phyloP scores from a whole-genome alignment of 1,139 yeast genomes.

The Magnusiomyces ingens region DNA sequence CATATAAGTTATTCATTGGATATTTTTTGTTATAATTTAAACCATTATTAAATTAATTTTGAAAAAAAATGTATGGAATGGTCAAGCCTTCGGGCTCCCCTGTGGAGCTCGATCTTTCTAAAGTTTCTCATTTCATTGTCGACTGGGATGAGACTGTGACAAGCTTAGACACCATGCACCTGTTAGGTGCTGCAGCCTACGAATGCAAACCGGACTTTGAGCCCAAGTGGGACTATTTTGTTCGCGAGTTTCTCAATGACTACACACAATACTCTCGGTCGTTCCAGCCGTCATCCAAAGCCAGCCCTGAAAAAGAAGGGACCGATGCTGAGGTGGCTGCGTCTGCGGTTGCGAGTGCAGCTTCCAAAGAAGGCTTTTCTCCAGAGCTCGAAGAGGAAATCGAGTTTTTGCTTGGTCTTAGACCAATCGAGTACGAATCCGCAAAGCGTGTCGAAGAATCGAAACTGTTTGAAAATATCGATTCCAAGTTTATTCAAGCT shows the following conservation, averaged over 20 bases:
- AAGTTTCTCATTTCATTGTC: constrained; percentile 2
- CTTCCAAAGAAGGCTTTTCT: constrained; percentile 43
- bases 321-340: constrained; percentile 10
- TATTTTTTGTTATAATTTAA: too few relatives aligned
- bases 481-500: constrained; percentile 27
- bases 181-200: constrained; percentile 49
- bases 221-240: constrained; percentile 43
- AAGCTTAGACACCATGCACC: constrained; percentile 46
- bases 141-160: constrained; percentile 78
- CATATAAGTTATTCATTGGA: too few relatives aligned
- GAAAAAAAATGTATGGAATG: not conserved
- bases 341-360: constrained; percentile 31
- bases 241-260: constrained; percentile 39
- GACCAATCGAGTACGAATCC: constrained; percentile 46
- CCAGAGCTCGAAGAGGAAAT: constrained; percentile 38
- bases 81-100: not conserved
- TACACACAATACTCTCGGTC: constrained; percentile 24
- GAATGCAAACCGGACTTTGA: constrained; percentile 21
- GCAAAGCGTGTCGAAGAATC: constrained; percentile 40
- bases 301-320: constrained; percentile 12
- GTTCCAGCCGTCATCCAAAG: constrained; percentile 7
- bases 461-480: constrained; percentile 32
- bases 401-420: constrained; percentile 42
- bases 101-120: not conserved
- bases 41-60: not conserved